Evolutionary conservation across 768 basidiomycete species (phyloP), one percentile per base, ranked within the genome.

Genomic region (Podaxis sp.): DNA sequence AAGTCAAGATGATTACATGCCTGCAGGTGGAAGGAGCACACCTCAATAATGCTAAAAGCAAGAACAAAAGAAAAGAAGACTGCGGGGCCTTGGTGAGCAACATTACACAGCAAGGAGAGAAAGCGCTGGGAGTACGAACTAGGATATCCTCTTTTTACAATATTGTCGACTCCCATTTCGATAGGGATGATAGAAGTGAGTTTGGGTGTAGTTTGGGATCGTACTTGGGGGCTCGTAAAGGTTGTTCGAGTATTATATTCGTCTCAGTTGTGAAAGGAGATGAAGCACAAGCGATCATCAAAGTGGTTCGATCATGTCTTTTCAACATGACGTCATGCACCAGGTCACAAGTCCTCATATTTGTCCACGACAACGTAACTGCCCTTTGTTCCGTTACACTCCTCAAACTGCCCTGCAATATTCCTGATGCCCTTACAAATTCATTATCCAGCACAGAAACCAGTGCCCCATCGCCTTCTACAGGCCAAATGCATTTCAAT

Each of bases 101-200:
- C 5, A 37, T 5, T 4, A 18, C n/a, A 4, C n/a, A 27, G 11
- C 13, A 21, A 25, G 13, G 10, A n/a, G 21, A 38, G 9, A 32
- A 55, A 42, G 32, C 13, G 11, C 10, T 11, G 47, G 47, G 25
- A 9, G n/a, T 48, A 55, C 63, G 42, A 18, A 64, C 63, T 55
- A 4, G 63, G 63, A 42, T 64, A 61, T 23, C 50, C 36, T 28
- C 57, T 58, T 50, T 48, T 55, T 16, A 64, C 58, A 28, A 48
- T 1, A 14, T 5, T 50, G 38, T 62, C 63, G 18, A 62, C 46
- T 5, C 50, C 50, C 63, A 63, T 63, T 25, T 37, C 57, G 36
- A 35, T 51, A 38, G 16, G 10, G 21, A 37, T 25, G 48, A 21
- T 38, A 23, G 57, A 28, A 27, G 23, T 11, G n/a, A 27, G 6